Percentiles rank a stretch among this genome's conserved stretches.
Conservation (phyloP, 2,329 filamentous ascomycete genomes). For the Huntiella bhutanensis region DNA sequence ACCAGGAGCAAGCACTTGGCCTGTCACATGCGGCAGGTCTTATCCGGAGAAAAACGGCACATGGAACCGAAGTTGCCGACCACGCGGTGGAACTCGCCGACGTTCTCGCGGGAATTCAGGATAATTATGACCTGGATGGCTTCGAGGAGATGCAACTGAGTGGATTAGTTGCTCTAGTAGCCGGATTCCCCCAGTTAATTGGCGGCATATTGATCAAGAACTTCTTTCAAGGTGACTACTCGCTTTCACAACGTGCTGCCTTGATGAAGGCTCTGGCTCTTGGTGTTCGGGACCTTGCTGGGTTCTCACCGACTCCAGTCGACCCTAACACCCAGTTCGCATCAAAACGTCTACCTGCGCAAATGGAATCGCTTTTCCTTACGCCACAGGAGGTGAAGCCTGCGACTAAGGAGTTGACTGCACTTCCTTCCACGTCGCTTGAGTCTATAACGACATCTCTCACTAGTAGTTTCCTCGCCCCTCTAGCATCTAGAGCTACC, state of each 20-base stretch:
- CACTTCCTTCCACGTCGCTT: conserved; percentile 39
- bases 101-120: conserved; percentile 59
- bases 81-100: conserved; percentile 67
- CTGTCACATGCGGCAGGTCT: conserved; percentile 57
- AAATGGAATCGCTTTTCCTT: conserved; percentile 54
- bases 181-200: conserved; percentile 59
- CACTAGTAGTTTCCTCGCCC: conserved; percentile 55
- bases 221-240: conserved; percentile 86
- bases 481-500: conserved; percentile 63
- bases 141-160: conserved; percentile 63
- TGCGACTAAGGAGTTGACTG: conserved; percentile 24
- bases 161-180: conserved; percentile 61
- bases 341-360: conserved; percentile 57
- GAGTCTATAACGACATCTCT: conserved; percentile 49
- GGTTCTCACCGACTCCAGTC: conserved; percentile 42
- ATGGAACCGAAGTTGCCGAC: conserved; percentile 72
- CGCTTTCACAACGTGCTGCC: conserved; percentile 62
- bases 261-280: conserved; percentile 70
- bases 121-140: conserved; percentile 63
- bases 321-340: conserved; percentile 44
- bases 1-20: conserved; percentile 67
- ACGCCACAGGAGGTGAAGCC: conserved; percentile 5
- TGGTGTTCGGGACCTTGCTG: conserved; percentile 66
- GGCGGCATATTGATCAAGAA: conserved; percentile 67
- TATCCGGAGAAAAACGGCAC: conserved; percentile 73